Conservation (phyloP, 2,329 filamentous ascomycete species). For the Neonectria ditissima region DNA sequence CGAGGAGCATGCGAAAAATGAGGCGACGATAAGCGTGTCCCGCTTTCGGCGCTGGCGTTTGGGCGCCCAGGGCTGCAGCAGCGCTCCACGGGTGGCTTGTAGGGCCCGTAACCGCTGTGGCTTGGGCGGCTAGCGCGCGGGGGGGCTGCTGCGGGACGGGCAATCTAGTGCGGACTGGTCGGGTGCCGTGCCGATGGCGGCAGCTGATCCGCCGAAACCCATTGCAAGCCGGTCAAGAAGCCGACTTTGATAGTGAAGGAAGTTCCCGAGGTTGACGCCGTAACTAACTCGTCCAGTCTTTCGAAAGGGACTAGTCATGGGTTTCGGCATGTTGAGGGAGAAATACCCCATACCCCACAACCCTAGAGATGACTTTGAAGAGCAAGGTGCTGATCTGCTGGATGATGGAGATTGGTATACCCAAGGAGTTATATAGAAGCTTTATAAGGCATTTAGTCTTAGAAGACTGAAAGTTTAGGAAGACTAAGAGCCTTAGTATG, state of each 20-base stretch:
- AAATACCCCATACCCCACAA: too few species aligned
- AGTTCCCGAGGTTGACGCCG: background rate
- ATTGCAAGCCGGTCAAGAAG: background rate
- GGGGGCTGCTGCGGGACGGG: slow-evolving; percentile 3
- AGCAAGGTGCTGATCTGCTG: too few species aligned
- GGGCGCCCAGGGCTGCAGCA: background rate
- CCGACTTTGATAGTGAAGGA: background rate
- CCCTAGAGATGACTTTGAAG: too few species aligned
- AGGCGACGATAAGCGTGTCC: slow-evolving; percentile 49
- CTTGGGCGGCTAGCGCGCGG: too few species aligned
- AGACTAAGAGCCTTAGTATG: too few species aligned
- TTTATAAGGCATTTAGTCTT: too few species aligned
- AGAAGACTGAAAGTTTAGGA: too few species aligned
- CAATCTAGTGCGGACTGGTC: slow-evolving; percentile 18
- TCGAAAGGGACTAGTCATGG: too few species aligned
- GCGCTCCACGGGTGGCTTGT: slow-evolving; percentile 6
- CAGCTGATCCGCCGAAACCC: background rate
- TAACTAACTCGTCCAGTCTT: too few species aligned
- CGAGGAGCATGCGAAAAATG: slow-evolving; percentile 36
- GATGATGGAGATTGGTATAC: too few species aligned
- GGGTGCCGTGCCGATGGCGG: slow-evolving; percentile 9
- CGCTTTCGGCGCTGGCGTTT: slow-evolving; percentile 47
- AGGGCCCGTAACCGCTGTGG: slow-evolving; percentile 3
- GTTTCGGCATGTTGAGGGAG: too few species aligned
- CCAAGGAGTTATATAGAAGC: too few species aligned